Base-by-base conservation (phyloP, 306 rosid genomes). In the Abrus precatorius region DNA sequence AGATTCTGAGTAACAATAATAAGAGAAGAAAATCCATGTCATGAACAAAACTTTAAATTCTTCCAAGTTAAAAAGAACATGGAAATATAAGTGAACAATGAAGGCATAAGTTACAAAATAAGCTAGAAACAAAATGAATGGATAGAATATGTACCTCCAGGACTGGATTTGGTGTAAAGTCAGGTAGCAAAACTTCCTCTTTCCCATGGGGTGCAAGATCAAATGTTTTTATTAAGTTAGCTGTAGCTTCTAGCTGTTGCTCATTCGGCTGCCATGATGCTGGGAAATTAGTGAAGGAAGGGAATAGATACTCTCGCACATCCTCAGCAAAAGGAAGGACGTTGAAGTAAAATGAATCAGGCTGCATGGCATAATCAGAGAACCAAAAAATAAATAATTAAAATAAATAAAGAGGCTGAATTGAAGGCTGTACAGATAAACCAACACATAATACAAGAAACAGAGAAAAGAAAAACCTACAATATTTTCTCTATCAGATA, bases 281-380 rank as follows among this genome's bases (percentile, higher is more conserved):
- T 29, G 95, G 97, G 67, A 90, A 82, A 80, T 81, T 90, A 84
- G 74, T 75, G 78, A 93, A 84, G 75, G 99, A 93, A 29, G 94
- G 89, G 83, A 95, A 93, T 12, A 91, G 97, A 84, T 90, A 95
- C 84, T 95, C 99, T 57, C 97, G 90, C 78, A 95, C 91, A 71
- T 95, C 99, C 85, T 95, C 97, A 13, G 91, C 91, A 12, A 90
- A 95, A 71, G 97, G 97, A 76, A 95, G 92, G 59, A 89, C 89
- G 33, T 93, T 95, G 86, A 93, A 90, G 93, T 85, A 86, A 84
- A 95, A 91, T 3, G 97, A 95, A 89, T 95, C 99, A 38, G 90
- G 89, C 99, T 95, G 91, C 85, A 82, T 78, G 81, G 52, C 47
- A 83, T 5, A 69, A 78, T 66, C 77, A 77, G 40, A 65, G 69